phyloP scores from a whole-genome alignment of 179 eudicot species.

The Dionaea muscipula region DNA sequence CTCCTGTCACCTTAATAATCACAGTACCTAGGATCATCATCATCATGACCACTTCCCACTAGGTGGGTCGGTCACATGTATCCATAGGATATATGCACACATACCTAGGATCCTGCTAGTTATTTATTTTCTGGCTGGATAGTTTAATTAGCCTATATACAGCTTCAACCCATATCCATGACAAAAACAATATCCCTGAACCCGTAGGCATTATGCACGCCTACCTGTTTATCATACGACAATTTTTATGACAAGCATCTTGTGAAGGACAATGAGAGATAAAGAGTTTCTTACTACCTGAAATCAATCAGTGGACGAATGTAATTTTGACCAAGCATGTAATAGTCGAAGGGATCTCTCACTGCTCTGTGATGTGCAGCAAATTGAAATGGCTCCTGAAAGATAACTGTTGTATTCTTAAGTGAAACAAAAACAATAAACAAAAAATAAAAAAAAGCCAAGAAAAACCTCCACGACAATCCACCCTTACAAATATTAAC shows the following conservation, averaged over 20 bases:
- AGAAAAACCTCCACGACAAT: background rate
- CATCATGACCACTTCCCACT: too few species aligned
- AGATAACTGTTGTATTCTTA: slow-evolving; percentile 17
- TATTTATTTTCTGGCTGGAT: too few species aligned
- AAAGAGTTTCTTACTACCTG: slow-evolving; percentile 38
- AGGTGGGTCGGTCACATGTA: too few species aligned
- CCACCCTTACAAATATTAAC: background rate
- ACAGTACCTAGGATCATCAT: too few species aligned
- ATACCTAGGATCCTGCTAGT: too few species aligned
- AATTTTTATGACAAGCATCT: background rate
- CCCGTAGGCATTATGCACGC: too few species aligned
- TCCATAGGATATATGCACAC: too few species aligned
- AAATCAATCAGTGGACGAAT: slow-evolving; percentile 79
- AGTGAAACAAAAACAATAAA: background rate
- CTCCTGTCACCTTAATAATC: too few species aligned
- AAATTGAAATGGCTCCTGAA: slow-evolving; percentile 78
- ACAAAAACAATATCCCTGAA: too few species aligned
- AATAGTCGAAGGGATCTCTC: slow-evolving; percentile 85
- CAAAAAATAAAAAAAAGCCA: background rate
- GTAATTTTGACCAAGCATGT: slow-evolving; percentile 73
- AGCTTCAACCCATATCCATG: too few species aligned
- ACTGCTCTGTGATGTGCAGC: slow-evolving; percentile 75
- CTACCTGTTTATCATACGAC: too few species aligned
- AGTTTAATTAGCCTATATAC: too few species aligned
- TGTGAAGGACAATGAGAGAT: slow-evolving; percentile 4